Base-by-base conservation (phyloP, 306 rosid genomes). In the Glycyrrhiza uralensis region DNA sequence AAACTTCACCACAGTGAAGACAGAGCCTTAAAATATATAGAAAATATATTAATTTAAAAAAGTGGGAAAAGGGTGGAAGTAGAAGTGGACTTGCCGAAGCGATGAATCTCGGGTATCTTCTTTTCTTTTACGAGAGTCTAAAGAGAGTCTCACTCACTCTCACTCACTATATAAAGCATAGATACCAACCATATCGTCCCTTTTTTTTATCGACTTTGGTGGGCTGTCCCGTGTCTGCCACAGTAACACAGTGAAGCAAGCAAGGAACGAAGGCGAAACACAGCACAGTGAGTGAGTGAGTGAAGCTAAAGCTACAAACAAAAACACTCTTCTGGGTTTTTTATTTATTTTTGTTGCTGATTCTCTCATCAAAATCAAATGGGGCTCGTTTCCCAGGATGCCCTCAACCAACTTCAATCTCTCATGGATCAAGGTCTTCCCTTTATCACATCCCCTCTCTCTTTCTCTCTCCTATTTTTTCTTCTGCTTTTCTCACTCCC, bases 371-470 rank as follows among this genome's bases (percentile, higher is more conserved):
- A 14, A 58, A 76, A 79, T n/a, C n/a, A n/a, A n/a, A 93, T 93
- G 93, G 97, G 83, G 73, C 61, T 74, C 63, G 86, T 64, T 81
- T 83, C 96, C 70, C 92, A 87, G 83, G 96, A 93, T 69, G 92
- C 90, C 67, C 76, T 86, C 76, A 79, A 58, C 76, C 86, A 88
- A 66, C 81, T 93, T 4, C 79, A 69, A 64, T 87, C 86, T 80
- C 81, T 88, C 64, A 85, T 93, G 84, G 92, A 89, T 85, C 90
- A 80, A 81, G 96, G 98, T 93, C 72, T 56, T 33, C 51, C 41
- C 76, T 73, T 80, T 67, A 44, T 81, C 23, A 5, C 11, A 2
- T 12, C 1, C 13, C 26, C 60, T 18, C 2, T 62, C 46, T 77
- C 47, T 49, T 17, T 72, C 60, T 56, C 20, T 56, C n/a, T 45